Base-by-base conservation (phyloP, 441 rosid genomes). In the Aquilaria agallochum region DNA sequence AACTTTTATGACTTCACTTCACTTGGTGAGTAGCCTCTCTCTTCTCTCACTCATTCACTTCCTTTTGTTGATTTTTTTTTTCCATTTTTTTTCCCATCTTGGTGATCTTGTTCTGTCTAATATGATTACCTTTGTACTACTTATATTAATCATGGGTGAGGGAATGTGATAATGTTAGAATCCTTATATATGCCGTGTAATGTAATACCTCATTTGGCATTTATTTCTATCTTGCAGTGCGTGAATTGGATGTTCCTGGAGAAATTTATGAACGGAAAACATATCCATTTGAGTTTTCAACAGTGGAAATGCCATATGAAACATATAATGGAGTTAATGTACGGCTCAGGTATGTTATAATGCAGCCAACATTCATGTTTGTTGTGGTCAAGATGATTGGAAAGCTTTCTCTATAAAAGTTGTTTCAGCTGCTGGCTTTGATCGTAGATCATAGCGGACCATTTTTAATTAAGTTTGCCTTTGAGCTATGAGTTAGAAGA, bases 1-100 rank as follows among this genome's bases (percentile, higher is more conserved):
- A 95, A 88, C 79, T 95, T 88, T 74, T 95, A 95, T 64, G 97
- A 95, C 73, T 95, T 95, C 58, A 86, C 99, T 53, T 95, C 99
- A 31, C 91, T 95, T 55, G 99, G 99, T 92, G 70, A 85, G 99
- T 79, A 45, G 48, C 3, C 47, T 44, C 44, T 60, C 13, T 1
- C 59, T 34, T 56, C 60, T 66, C 10, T 40, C 45, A 40, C 9
- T 5, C 9, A 8, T 10, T 40, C 45, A 2, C 45, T 11, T 20
- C 45, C 45, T 40, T 10, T 5, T 36, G 7, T 36, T 7, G 4
- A 36, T 10, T 40, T 40, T 4, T 5, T 40, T 5, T 8, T 40
- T 5, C 45, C 45, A 6, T 40, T 40, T 40, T 40, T 11, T 10
- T 2, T 10, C 45, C 45, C 10, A 7, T 40, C 45, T 40, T 40